Evolutionary conservation across 768 basidiomycete species (phyloP), one percentile per base, ranked within the genome.

Genomic region (Boletus bicolor): DNA sequence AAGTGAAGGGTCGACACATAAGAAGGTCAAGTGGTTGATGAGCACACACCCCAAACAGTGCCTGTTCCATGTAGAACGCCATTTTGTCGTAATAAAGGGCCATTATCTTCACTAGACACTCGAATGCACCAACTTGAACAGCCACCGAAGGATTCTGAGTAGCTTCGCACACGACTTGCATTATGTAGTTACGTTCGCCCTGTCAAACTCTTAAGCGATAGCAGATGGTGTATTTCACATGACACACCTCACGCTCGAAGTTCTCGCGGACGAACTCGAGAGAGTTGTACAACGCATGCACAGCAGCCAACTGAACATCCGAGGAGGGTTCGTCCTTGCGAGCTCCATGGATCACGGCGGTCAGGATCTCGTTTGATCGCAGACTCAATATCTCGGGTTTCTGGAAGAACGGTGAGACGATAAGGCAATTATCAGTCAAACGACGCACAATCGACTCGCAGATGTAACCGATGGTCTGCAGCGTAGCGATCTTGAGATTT

Each of bases 181-280:
- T 99, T 73, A 99, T 98, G 76, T 97, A 98, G 75, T 98, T 99
- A 46, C 97, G 85, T 73, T 99, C 97, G 63, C 97, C 97, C 93
- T 98, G 67, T 12, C 56, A 26, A 50, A 36, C 50, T 35, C 41
- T 44, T 45, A 39, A 57, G 59, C 35, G 45, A 47, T 32, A 49
- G 21, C 9, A 44, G 41, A 38, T 10, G 39, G 26, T 37, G 39
- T 2, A 47, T 51, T 26, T 51, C 30, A 59, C 53, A 32, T 50
- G 35, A 77, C 84, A 50, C 60, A 96, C 95, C 79, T 98, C 97
- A 48, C 94, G 87, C 63, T 97, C 93, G 68, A 99, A 98, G 74
- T 99, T 99, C 64, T 96, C 94, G 60, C 93, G 86, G 51, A 98
- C 91, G 69, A 99, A 99, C 71, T 97, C 95, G 24, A 99, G 82